Evolutionary conservation across 1,139 yeast genomes (phyloP).

Genomic region (Meyerozyma guilliermondii): DNA sequence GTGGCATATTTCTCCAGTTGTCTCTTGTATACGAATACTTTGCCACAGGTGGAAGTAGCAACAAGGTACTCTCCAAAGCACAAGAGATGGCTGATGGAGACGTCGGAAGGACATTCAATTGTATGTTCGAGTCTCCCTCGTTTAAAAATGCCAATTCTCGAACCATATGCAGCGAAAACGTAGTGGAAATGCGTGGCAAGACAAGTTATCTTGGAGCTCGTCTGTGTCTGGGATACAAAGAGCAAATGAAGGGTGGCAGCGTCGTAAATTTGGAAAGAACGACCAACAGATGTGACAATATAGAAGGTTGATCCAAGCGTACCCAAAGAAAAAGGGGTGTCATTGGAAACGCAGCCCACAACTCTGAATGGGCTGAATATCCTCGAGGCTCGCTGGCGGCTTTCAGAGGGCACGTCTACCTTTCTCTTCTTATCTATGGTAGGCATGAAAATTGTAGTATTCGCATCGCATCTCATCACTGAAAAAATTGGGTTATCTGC

Average conservation of each 20-base stretch:
- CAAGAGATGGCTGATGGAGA: conserved; percentile 43
- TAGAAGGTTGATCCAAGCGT: conserved; percentile 85
- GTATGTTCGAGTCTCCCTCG: conserved; percentile 74
- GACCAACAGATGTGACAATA: conserved; percentile 85
- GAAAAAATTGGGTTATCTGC: background rate
- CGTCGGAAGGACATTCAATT: conserved; percentile 30
- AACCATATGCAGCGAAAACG: conserved; percentile 74
- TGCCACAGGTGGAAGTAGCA: conserved; percentile 48
- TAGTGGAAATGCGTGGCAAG: conserved; percentile 80
- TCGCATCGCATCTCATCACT: conserved; percentile 1
- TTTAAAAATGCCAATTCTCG: conserved; percentile 68
- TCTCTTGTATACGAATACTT: conserved; percentile 62
- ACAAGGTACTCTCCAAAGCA: conserved; percentile 80
- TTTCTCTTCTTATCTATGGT: conserved; percentile 19
- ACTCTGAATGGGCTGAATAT: conserved; percentile 45
- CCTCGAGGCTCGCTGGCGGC: conserved; percentile 37
- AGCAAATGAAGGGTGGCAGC: conserved; percentile 81
- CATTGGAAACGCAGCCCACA: conserved; percentile 69
- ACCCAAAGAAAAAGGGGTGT: conserved; percentile 81
- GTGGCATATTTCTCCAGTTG: conserved; percentile 49
- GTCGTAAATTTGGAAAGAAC: conserved; percentile 88
- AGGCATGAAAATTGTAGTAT: background rate
- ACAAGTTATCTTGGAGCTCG: conserved; percentile 63
- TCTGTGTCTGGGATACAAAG: conserved; percentile 80
- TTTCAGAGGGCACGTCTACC: conserved; percentile 8